Conservation (phyloP, 129 eudicot species). For the Chrysanthemum makinoi region DNA sequence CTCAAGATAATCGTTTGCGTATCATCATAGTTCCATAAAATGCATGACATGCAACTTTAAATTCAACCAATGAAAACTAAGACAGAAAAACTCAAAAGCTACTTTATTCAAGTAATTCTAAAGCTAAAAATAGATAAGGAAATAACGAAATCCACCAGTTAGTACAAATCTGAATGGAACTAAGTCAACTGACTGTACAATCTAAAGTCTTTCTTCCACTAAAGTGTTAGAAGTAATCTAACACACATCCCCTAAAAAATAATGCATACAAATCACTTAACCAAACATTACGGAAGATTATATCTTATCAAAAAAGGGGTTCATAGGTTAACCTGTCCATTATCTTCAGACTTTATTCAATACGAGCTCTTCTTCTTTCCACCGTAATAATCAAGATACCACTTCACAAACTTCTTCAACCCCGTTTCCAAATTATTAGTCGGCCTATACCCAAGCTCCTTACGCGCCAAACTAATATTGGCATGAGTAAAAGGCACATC, state of each 20-base stretch:
- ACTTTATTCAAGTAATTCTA: conserved; percentile 22
- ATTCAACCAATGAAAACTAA: not conserved
- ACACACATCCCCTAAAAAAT: conserved; percentile 27
- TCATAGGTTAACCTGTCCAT: conserved; percentile 25
- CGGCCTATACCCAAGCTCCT: conserved; percentile 57
- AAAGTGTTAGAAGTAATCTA: conserved; percentile 9
- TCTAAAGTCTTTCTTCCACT: conserved; percentile 26
- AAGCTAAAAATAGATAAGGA: conserved; percentile 20
- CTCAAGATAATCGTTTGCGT: not conserved
- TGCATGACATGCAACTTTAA: not conserved
- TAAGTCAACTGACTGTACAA: conserved; percentile 32
- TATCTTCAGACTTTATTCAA: conserved; percentile 20
- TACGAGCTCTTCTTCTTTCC: conserved; percentile 50
- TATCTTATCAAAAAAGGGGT: conserved; percentile 5
- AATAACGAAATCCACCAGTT: conserved; percentile 20
- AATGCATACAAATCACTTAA: conserved; percentile 20
- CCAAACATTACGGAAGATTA: conserved; percentile 25
- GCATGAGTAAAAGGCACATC: conserved; percentile 63
- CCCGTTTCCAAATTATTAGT: conserved; percentile 58
- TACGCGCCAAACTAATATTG: conserved; percentile 52
- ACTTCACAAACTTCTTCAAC: conserved; percentile 57
- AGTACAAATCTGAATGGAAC: conserved; percentile 28
- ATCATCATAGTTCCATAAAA: not conserved
- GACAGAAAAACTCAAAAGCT: conserved; percentile 16
- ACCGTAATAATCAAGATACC: conserved; percentile 52